Evolutionary conservation across 352 stramenopile genomes (phyloP), one percentile per base, ranked within the genome.

Genomic region (Globisporangium iwayamae): DNA sequence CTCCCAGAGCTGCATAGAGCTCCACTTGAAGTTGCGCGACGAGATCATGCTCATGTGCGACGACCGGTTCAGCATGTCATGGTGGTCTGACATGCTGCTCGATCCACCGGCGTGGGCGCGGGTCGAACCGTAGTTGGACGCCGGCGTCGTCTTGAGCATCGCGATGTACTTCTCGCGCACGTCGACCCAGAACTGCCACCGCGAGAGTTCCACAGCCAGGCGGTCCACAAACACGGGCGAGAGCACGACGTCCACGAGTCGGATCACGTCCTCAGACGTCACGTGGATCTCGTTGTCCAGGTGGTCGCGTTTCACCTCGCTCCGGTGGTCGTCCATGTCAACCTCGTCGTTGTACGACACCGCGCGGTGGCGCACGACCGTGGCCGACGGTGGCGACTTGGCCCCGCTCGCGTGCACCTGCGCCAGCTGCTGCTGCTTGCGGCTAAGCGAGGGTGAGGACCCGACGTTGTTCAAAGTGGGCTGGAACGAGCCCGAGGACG

Each of bases 181-280:
- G 43, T 92, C 83, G 16, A 92, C 81, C 79, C 83, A 92, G 47
- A 92, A 92, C 61, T 92, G 81, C 81, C 81, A 92, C 0, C 81
- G 74, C n/a, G 79, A 89, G 14, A 90, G 68, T 66, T 92, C 83
- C 3, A 63, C 70, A 1, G 78, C 64, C 56, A 92, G 68, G 3
- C 83, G 74, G 56, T 90, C 81, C 2, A 90, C 83, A 56, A 92
- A 92, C 52, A 86, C 79, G 8, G 76, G 69, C 38, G 83, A 92
- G 4, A 92, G 66, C 50, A 90, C 79, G 4, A 92, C 83, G 36
- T 92, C 83, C 43, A 92, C 79, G 8, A 92, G 69, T 6, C 81
- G 80, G 25, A 90, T 87, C 60, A 92, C 79, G 59, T 90, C 83
- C 60, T 90, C 83, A 0, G 83, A 87, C 11, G 83, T 90, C 63